A percentile compares a stretch with the other conserved stretches of the same genome.
phyloP scores from a whole-genome alignment of 441 rosid species.

The Breynia disticha region DNA sequence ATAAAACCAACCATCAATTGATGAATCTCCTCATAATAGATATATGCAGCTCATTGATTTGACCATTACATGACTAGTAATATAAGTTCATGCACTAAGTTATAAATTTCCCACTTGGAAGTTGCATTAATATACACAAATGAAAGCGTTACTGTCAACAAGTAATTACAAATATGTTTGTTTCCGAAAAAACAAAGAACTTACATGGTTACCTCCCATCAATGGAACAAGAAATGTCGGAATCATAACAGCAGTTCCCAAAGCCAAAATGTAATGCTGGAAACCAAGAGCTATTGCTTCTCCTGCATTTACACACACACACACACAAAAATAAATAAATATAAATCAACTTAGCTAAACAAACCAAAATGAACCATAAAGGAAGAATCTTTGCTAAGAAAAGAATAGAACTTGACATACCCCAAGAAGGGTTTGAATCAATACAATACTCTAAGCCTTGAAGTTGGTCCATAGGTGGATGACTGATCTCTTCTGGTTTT shows the following conservation, averaged over 20 bases:
- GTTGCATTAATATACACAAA: background rate
- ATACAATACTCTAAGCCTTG: constrained; percentile 98
- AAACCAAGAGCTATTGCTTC: constrained; percentile 94
- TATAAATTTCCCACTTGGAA: background rate
- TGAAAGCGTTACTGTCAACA: background rate
- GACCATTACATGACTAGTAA: background rate
- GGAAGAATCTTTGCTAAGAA: background rate
- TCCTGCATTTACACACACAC: constrained; percentile 35
- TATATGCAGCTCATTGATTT: background rate
- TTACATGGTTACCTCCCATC: constrained; percentile 94
- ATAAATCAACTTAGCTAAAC: constrained; percentile 2
- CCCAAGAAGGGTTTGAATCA: constrained; percentile 99
- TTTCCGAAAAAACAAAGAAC: constrained; percentile 17
- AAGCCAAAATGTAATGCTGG: constrained; percentile 89
- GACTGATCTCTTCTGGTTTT: constrained; percentile 85
- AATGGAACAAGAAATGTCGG: constrained; percentile 95
- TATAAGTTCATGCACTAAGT: background rate
- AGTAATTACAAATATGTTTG: background rate
- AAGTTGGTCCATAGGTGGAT: constrained; percentile 97
- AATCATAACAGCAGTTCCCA: constrained; percentile 99
- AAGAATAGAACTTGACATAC: constrained; percentile 26
- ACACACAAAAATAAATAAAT: constrained; percentile 2
- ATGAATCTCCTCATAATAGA: background rate
- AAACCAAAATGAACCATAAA: constrained; percentile 1
- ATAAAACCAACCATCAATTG: background rate